Evolutionary conservation across 768 basidiomycete species (phyloP).

Genomic region (Naganishia kalamii): DNA sequence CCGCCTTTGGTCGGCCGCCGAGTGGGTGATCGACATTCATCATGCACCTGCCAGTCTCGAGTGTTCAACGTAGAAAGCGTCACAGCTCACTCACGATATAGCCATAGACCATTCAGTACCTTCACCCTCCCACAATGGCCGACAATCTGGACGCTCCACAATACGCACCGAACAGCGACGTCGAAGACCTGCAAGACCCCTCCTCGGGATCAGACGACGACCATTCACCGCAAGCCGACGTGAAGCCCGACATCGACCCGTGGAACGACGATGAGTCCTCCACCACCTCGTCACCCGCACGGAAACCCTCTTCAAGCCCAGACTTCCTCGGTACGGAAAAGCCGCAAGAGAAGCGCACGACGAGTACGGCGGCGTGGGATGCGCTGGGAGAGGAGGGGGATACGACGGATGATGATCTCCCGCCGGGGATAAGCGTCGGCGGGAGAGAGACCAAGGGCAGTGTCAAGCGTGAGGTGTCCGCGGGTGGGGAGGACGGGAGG

Average conservation of each 20-base stretch:
- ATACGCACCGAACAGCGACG: constrained; percentile 9
- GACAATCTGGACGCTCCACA: not conserved
- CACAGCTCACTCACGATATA: too few relatives aligned
- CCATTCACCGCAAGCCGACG: not conserved
- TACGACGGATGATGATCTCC: not conserved
- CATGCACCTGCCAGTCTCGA: too few relatives aligned
- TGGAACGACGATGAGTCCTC: constrained; percentile 11
- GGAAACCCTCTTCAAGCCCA: too few relatives aligned
- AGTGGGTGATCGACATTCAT: too few relatives aligned
- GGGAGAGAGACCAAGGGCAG: constrained; percentile 12
- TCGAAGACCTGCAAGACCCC: not conserved
- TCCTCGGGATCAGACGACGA: not conserved
- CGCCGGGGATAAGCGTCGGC: not conserved
- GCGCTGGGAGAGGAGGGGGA: not conserved
- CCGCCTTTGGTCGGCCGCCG: constrained; percentile 6
- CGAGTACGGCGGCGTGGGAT: constrained; percentile 1
- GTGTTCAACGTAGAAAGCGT: not conserved
- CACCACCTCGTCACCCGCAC: too few relatives aligned
- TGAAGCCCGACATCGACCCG: not conserved
- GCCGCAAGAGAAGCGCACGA: not conserved
- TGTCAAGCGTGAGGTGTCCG: too few relatives aligned
- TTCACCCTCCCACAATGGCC: too few relatives aligned
- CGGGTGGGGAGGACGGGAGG: not conserved
- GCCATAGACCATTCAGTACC: too few relatives aligned
- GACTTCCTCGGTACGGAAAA: not conserved